A percentile compares a stretch with the other conserved stretches of the same genome.
Evolutionary conservation across 2,329 filamentous ascomycete genomes (phyloP).

Genomic region (Aspergillus amoenus): DNA sequence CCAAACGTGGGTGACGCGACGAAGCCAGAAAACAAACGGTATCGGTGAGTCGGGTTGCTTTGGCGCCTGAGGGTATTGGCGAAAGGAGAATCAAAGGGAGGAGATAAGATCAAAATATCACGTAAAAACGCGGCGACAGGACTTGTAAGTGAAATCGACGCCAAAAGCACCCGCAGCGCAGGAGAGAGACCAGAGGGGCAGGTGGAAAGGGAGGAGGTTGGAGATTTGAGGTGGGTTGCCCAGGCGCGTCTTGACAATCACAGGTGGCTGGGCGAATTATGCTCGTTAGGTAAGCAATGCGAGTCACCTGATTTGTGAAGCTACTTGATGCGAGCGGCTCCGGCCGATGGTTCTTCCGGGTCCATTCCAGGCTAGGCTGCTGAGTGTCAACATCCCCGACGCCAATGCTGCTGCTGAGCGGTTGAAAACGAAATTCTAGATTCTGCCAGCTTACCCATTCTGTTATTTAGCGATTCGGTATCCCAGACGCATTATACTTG

Average conservation of each 20-base stretch:
- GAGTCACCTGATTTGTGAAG: not conserved
- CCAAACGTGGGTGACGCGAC: slow-evolving; percentile 32
- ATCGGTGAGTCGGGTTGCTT: slow-evolving; percentile 12
- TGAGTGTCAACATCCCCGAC: slow-evolving; percentile 2
- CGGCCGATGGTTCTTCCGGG: slow-evolving; percentile 4
- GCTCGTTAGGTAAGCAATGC: not conserved
- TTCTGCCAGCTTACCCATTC: slow-evolving; percentile 1
- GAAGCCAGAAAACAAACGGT: slow-evolving; percentile 31
- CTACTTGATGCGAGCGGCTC: not conserved
- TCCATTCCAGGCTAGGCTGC: slow-evolving; percentile 17
- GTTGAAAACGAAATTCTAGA: slow-evolving; percentile 1
- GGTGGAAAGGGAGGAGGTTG: slow-evolving; percentile 7
- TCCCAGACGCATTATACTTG: not conserved
- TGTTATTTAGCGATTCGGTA: not conserved
- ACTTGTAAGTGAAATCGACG: slow-evolving; percentile 6
- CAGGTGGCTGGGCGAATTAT: slow-evolving; percentile 6
- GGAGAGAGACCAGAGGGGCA: slow-evolving; percentile 8
- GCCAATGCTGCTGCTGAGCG: not conserved
- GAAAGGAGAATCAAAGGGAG: not conserved
- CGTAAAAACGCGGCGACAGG: not conserved
- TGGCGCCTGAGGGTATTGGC: not conserved
- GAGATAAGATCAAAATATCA: not conserved
- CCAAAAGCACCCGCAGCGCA: slow-evolving; percentile 10
- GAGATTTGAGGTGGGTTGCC: slow-evolving; percentile 10
- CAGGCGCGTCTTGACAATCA: slow-evolving; percentile 1